These are phyloP conservation scores for Trebouxia gelatinosa DNA, from an alignment of 163 green algal genomes.

Conservation along the genomic window DNA sequence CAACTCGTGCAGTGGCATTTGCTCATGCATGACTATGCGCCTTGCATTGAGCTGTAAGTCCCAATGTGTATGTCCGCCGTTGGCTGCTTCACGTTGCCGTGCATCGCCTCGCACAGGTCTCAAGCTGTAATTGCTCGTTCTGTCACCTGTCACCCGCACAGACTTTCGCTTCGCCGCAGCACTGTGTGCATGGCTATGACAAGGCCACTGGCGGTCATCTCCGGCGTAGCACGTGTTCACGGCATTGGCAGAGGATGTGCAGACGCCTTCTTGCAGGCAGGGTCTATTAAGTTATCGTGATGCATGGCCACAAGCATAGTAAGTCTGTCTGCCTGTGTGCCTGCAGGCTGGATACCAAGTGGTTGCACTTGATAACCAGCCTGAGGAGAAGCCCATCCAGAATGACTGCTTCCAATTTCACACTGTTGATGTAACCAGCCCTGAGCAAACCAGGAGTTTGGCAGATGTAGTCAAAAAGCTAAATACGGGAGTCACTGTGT, in stretches of 20 bases:
- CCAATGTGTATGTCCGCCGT: too few relatives aligned
- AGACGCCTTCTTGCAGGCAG: too few relatives aligned
- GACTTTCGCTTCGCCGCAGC: neutral
- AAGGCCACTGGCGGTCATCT: conserved; percentile 10
- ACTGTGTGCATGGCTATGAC: neutral
- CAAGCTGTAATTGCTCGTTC: too few relatives aligned
- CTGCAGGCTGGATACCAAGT: conserved; percentile 28
- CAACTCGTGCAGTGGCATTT: too few relatives aligned
- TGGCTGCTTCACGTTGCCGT: too few relatives aligned
- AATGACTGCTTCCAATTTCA: neutral
- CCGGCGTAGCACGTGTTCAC: neutral
- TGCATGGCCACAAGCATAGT: too few relatives aligned
- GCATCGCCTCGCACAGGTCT: too few relatives aligned
- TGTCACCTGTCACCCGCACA: too few relatives aligned
- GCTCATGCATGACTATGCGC: too few relatives aligned
- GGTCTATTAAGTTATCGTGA: too few relatives aligned
- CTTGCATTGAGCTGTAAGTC: too few relatives aligned
- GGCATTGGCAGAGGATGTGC: conserved; percentile 14
- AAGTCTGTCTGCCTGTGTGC: too few relatives aligned
- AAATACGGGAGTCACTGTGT: neutral
- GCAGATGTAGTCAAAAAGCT: neutral
- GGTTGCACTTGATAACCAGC: conserved; percentile 4
- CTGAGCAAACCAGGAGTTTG: neutral
- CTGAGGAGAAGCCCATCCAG: conserved; percentile 21
- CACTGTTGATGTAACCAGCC: neutral